A percentile compares a stretch with the other conserved stretches of the same genome.
phyloP scores from a whole-genome alignment of 345 rosid genomes.

The Toxicodendron radicans region DNA sequence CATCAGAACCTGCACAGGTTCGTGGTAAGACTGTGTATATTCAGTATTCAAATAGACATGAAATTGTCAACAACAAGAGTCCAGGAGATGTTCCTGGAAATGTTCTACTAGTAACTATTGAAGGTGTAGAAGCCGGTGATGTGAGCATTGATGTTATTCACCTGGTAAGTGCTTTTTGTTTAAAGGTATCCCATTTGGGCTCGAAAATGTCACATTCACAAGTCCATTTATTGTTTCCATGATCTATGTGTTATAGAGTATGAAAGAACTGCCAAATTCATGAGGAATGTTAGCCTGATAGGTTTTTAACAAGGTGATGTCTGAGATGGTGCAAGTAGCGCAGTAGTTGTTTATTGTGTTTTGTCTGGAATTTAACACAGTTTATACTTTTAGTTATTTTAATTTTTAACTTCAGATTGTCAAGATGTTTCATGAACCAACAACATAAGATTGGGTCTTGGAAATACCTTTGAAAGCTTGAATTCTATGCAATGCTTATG shows the following conservation, averaged over 20 bases:
- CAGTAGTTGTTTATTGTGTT: not conserved
- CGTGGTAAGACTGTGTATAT: slow-evolving; percentile 94
- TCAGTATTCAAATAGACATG: slow-evolving; percentile 94
- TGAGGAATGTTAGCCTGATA: not conserved
- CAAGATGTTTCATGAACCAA: not conserved
- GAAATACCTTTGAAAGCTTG: not conserved
- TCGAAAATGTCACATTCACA: not conserved
- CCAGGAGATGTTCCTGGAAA: slow-evolving; percentile 97
- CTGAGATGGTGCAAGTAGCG: not conserved
- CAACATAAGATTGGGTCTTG: not conserved
- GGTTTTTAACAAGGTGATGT: not conserved
- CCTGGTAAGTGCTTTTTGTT: slow-evolving; percentile 56
- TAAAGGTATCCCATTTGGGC: not conserved
- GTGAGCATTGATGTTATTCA: slow-evolving; percentile 95
- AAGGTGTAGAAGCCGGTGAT: slow-evolving; percentile 91
- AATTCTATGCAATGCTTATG: not conserved
- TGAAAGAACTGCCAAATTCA: not conserved
- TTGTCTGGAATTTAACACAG: not conserved
- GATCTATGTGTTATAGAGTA: not conserved
- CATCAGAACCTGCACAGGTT: slow-evolving; percentile 95
- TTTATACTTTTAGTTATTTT: not conserved
- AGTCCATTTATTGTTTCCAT: not conserved
- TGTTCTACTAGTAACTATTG: slow-evolving; percentile 88
- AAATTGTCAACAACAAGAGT: slow-evolving; percentile 94
- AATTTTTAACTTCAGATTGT: no score